Evolutionary conservation across 2,329 filamentous ascomycete species (phyloP).

Genomic region (Fusarium graminum): DNA sequence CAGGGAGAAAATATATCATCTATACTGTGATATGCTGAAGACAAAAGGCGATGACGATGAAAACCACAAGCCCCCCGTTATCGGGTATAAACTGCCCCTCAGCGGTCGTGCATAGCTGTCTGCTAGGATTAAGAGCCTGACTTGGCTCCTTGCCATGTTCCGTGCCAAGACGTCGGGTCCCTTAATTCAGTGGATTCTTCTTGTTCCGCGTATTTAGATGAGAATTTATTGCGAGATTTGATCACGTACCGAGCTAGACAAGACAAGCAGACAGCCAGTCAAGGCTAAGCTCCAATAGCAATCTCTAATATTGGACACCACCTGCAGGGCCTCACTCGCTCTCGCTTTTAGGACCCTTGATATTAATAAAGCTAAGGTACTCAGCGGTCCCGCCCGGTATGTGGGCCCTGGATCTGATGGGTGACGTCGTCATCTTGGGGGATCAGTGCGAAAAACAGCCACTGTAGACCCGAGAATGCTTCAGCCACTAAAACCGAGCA

Average conservation of each 20-base stretch:
- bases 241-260: too few relatives aligned
- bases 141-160: slow-evolving; percentile 32
- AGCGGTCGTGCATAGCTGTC: slow-evolving; percentile 1
- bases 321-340: slow-evolving; percentile 7
- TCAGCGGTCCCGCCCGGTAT: not conserved
- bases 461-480: slow-evolving; percentile 18
- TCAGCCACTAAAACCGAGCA: slow-evolving; percentile 32
- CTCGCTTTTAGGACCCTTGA: slow-evolving; percentile 13
- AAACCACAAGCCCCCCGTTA: slow-evolving; percentile 17
- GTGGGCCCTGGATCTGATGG: not conserved
- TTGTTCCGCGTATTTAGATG: slow-evolving; percentile 23
- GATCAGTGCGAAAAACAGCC: slow-evolving; percentile 24
- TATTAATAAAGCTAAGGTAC: not conserved
- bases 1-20: not conserved
- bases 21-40: not conserved
- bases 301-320: not conserved
- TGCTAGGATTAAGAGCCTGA: slow-evolving; percentile 23
- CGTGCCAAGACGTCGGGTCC: slow-evolving; percentile 22
- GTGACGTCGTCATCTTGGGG: slow-evolving; percentile 26
- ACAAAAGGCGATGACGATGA: slow-evolving; percentile 7
- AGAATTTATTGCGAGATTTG: not conserved
- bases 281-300: not conserved
- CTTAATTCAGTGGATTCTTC: slow-evolving; percentile 14
- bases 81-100: slow-evolving; percentile 25
- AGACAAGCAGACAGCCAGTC: too few relatives aligned